A percentile compares a stretch with the other conserved stretches of the same genome.
Conservation (phyloP, 179 eudicot genomes). For the Beta corolliflora region DNA sequence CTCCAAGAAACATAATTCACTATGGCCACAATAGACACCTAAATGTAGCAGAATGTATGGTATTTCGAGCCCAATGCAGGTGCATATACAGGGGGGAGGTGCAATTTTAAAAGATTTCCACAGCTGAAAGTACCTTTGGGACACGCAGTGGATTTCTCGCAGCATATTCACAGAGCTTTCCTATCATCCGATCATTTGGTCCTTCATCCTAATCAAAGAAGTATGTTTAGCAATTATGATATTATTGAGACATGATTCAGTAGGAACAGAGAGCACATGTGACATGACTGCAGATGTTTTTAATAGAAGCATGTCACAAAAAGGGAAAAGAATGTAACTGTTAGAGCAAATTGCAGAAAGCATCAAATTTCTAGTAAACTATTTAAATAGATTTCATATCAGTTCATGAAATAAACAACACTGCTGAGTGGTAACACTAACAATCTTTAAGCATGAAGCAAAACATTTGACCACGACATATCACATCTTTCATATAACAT, state of each 20-base stretch:
- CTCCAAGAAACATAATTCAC: not conserved
- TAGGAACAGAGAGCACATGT: not conserved
- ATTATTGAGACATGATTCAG: not conserved
- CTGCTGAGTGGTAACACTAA: not conserved
- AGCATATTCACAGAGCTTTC: conserved; percentile 95
- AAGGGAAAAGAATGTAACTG: not conserved
- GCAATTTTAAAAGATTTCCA: conserved; percentile 4
- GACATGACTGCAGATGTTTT: not conserved
- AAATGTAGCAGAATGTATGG: not conserved
- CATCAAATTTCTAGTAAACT: not conserved
- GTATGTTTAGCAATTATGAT: conserved; percentile 2
- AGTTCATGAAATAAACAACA: not conserved
- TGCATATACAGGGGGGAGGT: conserved; percentile 6
- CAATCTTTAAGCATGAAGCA: not conserved
- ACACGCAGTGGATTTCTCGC: conserved; percentile 87
- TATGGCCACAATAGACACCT: conserved; percentile 7
- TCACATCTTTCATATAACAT: not conserved
- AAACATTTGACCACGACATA: not conserved
- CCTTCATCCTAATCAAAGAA: conserved; percentile 65
- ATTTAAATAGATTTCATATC: not conserved
- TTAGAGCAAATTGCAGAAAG: not conserved
- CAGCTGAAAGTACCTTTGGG: conserved; percentile 67
- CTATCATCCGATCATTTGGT: conserved; percentile 88
- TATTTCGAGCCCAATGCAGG: not conserved
- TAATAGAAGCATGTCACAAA: not conserved